Evolutionary conservation across 2,329 filamentous ascomycete genomes (phyloP), one percentile per base, ranked within the genome.

Genomic region (Bretziella fagacearum): DNA sequence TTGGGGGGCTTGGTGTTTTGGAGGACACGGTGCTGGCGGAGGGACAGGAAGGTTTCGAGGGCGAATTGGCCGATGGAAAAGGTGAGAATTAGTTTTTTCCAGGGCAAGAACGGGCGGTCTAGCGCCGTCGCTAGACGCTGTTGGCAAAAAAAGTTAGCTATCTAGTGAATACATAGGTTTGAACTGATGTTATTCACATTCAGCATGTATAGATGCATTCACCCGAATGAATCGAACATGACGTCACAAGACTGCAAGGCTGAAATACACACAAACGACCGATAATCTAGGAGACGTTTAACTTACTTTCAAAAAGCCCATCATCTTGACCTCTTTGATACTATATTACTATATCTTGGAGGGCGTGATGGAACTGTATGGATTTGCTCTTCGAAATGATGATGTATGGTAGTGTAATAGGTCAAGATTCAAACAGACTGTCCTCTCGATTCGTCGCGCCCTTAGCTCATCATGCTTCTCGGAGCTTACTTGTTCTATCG

Each of bases 51-150:
- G 37, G 84, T 79, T 63, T 98, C 91, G 59, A 98, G 79, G 47
- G 85, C 66, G 62, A 84, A 96, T 61, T 98, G 85, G 52, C 82
- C 85, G 56, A 96, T 62, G 25, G 86, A 93, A 68, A 98, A 98
- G 57, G 86, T 84, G 56, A 96, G 74, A 57, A 98, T 87, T 57
- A 98, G 77, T 62, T 78, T 82, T 76, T 95, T 98, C 91, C 91
- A 98, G 47, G 91, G 89, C 68, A 96, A 94, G 59, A 84, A 70
- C 50, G 89, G 87, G 59, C 84, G 78, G 69, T 98, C 91, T 57
- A 96, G 80, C 63, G 82, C 79, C 63, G 76, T 77, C 60, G 85
- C 84, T 55, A 96, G 78, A 68, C 74, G 73, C 75, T 80, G 59
- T 41, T 32, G 2, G n/a, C n/a, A 6, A 20, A 27, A 22, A 48